These are phyloP conservation scores for Trichoderma atroviride DNA, from an alignment of 2,329 filamentous ascomycete genomes.

Conservation along the genomic window DNA sequence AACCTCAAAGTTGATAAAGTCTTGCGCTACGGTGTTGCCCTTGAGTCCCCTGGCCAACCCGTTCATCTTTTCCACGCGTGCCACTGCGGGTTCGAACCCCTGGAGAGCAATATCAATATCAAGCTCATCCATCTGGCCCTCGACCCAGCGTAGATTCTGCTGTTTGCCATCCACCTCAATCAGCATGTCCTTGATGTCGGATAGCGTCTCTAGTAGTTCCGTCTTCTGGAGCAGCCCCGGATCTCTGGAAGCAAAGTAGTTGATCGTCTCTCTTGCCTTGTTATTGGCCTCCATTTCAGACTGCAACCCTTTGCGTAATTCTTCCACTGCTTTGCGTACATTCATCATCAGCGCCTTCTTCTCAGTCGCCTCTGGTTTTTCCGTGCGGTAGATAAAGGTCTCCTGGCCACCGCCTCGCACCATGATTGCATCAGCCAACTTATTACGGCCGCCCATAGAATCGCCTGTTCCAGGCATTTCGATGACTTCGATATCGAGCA, in stretches of 20 bases:
- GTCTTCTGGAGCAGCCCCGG: slow-evolving; percentile 76
- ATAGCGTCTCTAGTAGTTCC: slow-evolving; percentile 76
- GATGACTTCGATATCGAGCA: slow-evolving; percentile 89
- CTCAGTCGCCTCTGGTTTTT: slow-evolving; percentile 75
- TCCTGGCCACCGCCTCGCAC: slow-evolving; percentile 83
- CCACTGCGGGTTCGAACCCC: slow-evolving; percentile 81
- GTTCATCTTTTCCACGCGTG: slow-evolving; percentile 81
- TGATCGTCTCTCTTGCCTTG: slow-evolving; percentile 80
- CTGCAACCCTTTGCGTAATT: slow-evolving; percentile 81
- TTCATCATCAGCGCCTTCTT: slow-evolving; percentile 83
- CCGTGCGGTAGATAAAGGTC: slow-evolving; percentile 91
- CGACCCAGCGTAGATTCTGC: slow-evolving; percentile 93
- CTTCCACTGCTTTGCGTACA: slow-evolving; percentile 89
- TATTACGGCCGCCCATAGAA: slow-evolving; percentile 56
- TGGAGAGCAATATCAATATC: slow-evolving; percentile 96
- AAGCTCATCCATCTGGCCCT: slow-evolving; percentile 90
- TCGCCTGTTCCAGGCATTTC: slow-evolving; percentile 75
- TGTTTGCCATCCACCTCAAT: slow-evolving; percentile 97
- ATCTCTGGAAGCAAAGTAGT: slow-evolving; percentile 80
- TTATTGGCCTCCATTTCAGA: slow-evolving; percentile 87
- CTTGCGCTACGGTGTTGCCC: slow-evolving; percentile 83
- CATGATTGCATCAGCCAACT: slow-evolving; percentile 84
- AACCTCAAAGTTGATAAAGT: slow-evolving; percentile 89
- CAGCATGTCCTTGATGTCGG: slow-evolving; percentile 80
- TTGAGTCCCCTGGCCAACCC: slow-evolving; percentile 77